Conservation (phyloP, 495 filamentous ascomycete species). For the Tirmania nivea region DNA sequence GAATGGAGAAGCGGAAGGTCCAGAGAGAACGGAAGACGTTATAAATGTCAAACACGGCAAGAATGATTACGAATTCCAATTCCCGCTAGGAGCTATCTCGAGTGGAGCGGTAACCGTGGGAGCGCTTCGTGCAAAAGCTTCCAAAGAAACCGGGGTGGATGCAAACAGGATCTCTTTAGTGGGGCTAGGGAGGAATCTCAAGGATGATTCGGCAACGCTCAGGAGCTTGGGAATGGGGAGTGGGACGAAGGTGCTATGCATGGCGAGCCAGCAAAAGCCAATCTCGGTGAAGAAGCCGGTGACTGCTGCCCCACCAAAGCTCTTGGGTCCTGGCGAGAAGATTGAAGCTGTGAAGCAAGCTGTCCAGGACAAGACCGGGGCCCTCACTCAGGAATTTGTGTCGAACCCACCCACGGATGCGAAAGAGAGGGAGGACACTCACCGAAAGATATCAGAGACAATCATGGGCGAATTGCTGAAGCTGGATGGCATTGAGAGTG, state of each 20-base stretch:
- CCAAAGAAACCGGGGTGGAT: constrained; percentile 3
- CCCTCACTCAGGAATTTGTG: constrained; percentile 43
- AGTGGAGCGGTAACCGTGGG: constrained; percentile 9
- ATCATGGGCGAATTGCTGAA: constrained; percentile 71
- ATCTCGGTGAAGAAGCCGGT: background rate
- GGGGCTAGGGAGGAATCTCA: constrained; percentile 13
- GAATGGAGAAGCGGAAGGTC: constrained; percentile 1
- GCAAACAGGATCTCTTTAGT: constrained; percentile 4
- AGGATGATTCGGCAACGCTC: constrained; percentile 11
- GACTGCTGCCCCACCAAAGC: background rate
- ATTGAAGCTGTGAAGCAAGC: constrained; percentile 44
- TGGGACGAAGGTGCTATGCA: constrained; percentile 9
- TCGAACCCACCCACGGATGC: constrained; percentile 42
- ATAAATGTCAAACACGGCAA: constrained; percentile 10
- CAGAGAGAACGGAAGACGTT: constrained; percentile 7
- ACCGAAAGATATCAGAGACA: constrained; percentile 61
- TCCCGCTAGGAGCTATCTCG: constrained; percentile 7
- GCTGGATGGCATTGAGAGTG: constrained; percentile 60
- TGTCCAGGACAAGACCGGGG: constrained; percentile 43
- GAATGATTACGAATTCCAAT: constrained; percentile 12
- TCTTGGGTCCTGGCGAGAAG: constrained; percentile 36
- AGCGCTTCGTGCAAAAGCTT: constrained; percentile 6
- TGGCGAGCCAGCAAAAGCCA: constrained; percentile 1
- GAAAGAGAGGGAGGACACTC: constrained; percentile 51
- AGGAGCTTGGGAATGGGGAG: constrained; percentile 11